Evolutionary conservation across 192 early-diverging fungal species (phyloP), one percentile per base, ranked within the genome.

Genomic region (Tieghemiomyces parasiticus): DNA sequence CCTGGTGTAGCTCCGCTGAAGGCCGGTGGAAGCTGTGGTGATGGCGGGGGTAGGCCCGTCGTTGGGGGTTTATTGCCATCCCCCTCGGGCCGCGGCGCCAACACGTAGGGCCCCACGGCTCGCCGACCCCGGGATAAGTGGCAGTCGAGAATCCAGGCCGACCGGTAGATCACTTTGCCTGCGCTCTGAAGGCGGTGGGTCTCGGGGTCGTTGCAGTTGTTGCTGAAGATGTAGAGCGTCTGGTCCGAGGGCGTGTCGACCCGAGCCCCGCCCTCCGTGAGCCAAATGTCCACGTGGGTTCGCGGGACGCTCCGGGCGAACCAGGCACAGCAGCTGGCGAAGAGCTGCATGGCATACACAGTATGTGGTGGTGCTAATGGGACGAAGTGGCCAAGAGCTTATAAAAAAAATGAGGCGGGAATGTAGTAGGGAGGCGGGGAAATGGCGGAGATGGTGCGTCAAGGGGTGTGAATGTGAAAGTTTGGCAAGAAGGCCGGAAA

Each of bases 171-270:
- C 44, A 45, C 44, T 45, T 45, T 45, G 44, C 44, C 44, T 20
- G 10, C 12, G 10, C 20, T 20, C 44, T 45, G 44, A 10, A 45
- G 20, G 12, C 44, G 44, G 10, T 10, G 10, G 44, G 44, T 45
- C 44, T 45, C 44, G 44, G 44, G 44, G 44, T 45, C 44, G 44
- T 45, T 45, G 44, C 44, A 45, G 44, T 45, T 45, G 44, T 45
- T 45, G 44, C 44, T 45, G 44, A 45, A 45, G 20, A 45, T 10
- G 44, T 45, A 45, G 44, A 45, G 44, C 44, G 44, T 45, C 44
- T 45, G 44, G 20, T 10, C 12, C 20, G 44, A 13, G 10, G 20
- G 12, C 10, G 12, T 10, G 44, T 45, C 12, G 10, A 45, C 44
- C 20, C 20, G 44, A 20, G 20, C 44, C 10, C 44, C 44, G 44